A percentile compares a stretch with the other conserved stretches of the same genome.
phyloP scores from a whole-genome alignment of 768 basidiomycete species.

The Kwoniella dendrophila region DNA sequence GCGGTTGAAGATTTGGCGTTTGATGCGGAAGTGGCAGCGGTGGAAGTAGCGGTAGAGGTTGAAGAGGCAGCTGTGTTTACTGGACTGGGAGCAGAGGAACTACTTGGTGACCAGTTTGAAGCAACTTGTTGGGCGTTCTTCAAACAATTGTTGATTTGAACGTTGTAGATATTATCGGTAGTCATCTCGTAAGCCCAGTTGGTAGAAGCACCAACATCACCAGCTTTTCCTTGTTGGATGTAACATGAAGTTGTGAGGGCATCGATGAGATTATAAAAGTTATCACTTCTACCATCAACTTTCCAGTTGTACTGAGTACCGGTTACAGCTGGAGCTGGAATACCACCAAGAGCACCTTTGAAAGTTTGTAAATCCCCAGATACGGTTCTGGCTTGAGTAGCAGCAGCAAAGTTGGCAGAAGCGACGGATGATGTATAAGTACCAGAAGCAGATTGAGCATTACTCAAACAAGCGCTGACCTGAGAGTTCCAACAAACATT shows the following conservation, averaged over 20 bases:
- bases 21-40: slow-evolving; percentile 8
- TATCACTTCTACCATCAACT: slow-evolving; percentile 7
- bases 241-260: slow-evolving; percentile 14
- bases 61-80: neutral
- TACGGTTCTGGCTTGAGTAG: slow-evolving; percentile 12
- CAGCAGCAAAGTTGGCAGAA: slow-evolving; percentile 23
- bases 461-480: slow-evolving; percentile 17
- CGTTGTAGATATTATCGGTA: slow-evolving; percentile 18
- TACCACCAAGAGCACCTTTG: slow-evolving; percentile 34
- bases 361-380: slow-evolving; percentile 32
- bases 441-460: slow-evolving; percentile 4
- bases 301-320: slow-evolving; percentile 23
- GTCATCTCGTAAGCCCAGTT: slow-evolving; percentile 22
- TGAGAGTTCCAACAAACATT: slow-evolving; percentile 15
- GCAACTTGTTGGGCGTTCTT: slow-evolving; percentile 15
- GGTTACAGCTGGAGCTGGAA: slow-evolving; percentile 35
- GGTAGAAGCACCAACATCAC: slow-evolving; percentile 12
- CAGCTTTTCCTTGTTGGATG: slow-evolving; percentile 8
- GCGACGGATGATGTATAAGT: slow-evolving; percentile 12
- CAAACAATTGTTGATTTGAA: slow-evolving; percentile 13
- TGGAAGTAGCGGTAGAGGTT: slow-evolving; percentile 3
- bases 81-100: neutral
- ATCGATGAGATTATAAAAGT: slow-evolving; percentile 19
- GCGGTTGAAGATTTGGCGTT: slow-evolving; percentile 6
- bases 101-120: slow-evolving; percentile 13